These are phyloP conservation scores for Rhizopogon vulgaris DNA, from an alignment of 768 basidiomycete species.

Conservation along the genomic window DNA sequence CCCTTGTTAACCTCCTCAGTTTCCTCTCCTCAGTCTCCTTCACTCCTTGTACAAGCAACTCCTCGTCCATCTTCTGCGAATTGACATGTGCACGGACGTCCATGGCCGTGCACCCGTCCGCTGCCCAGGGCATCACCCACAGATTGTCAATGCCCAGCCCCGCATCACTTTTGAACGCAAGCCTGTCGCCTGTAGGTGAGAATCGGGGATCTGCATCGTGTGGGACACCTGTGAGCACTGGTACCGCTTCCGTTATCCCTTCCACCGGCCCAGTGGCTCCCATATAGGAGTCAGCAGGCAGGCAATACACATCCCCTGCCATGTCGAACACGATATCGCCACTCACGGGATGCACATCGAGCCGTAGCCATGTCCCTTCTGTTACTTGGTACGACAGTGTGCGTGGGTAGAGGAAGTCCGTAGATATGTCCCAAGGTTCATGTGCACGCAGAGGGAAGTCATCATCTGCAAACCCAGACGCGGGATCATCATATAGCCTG, in stretches of 20 bases:
- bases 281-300: constrained; percentile 40
- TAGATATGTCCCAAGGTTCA: constrained; percentile 66
- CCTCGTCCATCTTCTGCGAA: constrained; percentile 38
- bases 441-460: constrained; percentile 57
- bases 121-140: constrained; percentile 58
- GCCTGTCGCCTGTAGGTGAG: constrained; percentile 54
- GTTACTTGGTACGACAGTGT: constrained; percentile 58
- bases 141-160: constrained; percentile 71
- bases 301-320: constrained; percentile 68
- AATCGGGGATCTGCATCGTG: constrained; percentile 71
- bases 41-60: constrained; percentile 41
- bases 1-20: constrained; percentile 43
- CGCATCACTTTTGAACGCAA: constrained; percentile 72
- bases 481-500: constrained; percentile 25
- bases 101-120: constrained; percentile 52
- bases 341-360: constrained; percentile 64
- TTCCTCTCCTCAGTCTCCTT: constrained; percentile 45
- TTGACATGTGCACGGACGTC: constrained; percentile 36
- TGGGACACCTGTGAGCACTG: constrained; percentile 59
- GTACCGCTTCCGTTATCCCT: constrained; percentile 39
- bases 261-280: constrained; percentile 6
- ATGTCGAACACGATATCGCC: constrained; percentile 75
- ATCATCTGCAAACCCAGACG: constrained; percentile 43
- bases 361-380: constrained; percentile 71
- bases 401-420: constrained; percentile 67